A percentile compares a stretch with the other conserved stretches of the same genome.
These are phyloP conservation scores for Lasiodiplodia theobromae DNA, from an alignment of 2,329 filamentous ascomycete genomes.

Conservation along the genomic window DNA sequence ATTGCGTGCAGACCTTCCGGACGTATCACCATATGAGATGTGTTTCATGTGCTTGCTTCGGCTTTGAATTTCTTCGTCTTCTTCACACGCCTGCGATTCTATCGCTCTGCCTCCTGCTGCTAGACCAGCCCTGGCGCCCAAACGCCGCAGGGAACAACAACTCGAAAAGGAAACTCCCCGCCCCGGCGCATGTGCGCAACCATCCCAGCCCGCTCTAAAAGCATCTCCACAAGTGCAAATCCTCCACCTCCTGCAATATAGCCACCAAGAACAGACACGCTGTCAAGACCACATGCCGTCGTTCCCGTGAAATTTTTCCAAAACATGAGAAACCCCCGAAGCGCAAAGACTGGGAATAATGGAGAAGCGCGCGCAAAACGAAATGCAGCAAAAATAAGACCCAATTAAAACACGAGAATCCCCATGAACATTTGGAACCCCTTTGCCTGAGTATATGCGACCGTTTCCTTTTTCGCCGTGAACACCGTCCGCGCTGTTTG, in stretches of 20 bases:
- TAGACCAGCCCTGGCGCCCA: conserved; percentile 2
- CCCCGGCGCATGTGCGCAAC: neutral
- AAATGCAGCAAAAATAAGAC: conserved; percentile 18
- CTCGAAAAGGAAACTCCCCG: neutral
- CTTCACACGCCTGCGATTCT: neutral
- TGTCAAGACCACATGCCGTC: conserved; percentile 20
- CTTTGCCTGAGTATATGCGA: conserved; percentile 27
- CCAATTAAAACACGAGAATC: conserved; percentile 26
- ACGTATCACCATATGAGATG: conserved; percentile 4
- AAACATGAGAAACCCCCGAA: conserved; percentile 11
- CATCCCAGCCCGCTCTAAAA: conserved; percentile 1
- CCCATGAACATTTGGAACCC: conserved; percentile 22
- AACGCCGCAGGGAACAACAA: conserved; percentile 9
- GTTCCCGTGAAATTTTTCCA: conserved; percentile 24
- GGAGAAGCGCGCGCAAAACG: conserved; percentile 7
- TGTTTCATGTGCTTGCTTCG: conserved; percentile 26
- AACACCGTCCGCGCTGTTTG: conserved; percentile 24
- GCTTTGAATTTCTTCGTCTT: conserved; percentile 21
- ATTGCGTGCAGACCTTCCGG: conserved; percentile 12
- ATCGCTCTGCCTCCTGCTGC: conserved; percentile 7
- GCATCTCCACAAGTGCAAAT: neutral
- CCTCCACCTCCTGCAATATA: conserved; percentile 7
- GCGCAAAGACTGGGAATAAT: conserved; percentile 22
- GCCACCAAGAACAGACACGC: conserved; percentile 23
- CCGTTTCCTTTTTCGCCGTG: conserved; percentile 24